These are phyloP conservation scores for Phytophthora megakarya DNA, from an alignment of 352 stramenopile genomes.

Conservation along the genomic window DNA sequence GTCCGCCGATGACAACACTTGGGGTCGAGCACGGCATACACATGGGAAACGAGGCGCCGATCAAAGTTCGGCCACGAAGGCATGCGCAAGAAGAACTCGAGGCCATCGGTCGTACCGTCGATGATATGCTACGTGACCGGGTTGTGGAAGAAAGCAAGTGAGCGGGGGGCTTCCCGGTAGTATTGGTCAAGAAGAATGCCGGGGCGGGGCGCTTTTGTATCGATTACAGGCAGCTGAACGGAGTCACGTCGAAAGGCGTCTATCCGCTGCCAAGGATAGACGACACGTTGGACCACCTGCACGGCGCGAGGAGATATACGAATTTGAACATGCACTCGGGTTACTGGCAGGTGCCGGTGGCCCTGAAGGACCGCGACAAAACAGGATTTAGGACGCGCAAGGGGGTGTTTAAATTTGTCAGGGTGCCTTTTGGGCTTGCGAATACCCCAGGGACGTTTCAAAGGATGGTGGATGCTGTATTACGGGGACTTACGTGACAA, in stretches of 20 bases:
- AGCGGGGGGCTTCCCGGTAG: conserved; percentile 4
- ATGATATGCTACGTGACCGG: not conserved
- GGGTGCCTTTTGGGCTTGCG: not conserved
- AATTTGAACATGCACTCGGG: not conserved
- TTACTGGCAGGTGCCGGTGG: not conserved
- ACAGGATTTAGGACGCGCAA: not conserved
- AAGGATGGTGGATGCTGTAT: not conserved
- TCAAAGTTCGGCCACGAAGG: not conserved
- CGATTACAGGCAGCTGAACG: not conserved
- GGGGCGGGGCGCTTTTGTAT: conserved; percentile 1
- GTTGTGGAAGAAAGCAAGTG: not conserved
- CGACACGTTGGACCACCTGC: not conserved
- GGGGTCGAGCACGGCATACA: conserved; percentile 4
- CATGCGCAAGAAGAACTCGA: not conserved
- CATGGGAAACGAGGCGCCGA: not conserved
- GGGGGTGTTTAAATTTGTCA: not conserved
- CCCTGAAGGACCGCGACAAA: not conserved
- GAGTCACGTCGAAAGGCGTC: not conserved
- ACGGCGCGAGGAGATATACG: not conserved
- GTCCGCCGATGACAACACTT: not conserved
- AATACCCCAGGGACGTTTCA: not conserved
- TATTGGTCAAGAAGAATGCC: conserved; percentile 4
- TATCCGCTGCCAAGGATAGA: conserved; percentile 12
- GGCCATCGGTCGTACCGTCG: not conserved
- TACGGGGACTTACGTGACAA: not conserved